Evolutionary conservation across 2,329 filamentous ascomycete genomes (phyloP).

Genomic region (Atkinsonella texensis): DNA sequence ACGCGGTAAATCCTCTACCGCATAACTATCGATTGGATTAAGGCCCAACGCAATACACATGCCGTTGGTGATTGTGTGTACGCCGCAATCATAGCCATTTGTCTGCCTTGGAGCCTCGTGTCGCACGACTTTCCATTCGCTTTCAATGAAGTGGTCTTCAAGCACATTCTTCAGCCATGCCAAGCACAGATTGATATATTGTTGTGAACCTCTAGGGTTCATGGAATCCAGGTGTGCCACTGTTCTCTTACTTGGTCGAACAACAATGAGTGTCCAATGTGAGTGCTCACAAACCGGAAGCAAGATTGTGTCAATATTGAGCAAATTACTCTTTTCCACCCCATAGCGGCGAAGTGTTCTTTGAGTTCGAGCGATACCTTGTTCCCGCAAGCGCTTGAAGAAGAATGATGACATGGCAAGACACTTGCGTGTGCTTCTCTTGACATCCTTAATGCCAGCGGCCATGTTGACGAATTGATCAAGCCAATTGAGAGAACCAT

Average conservation of each 20-base stretch:
- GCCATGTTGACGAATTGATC: slow-evolving; percentile 45
- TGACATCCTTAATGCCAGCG: slow-evolving; percentile 37
- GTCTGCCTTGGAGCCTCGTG: slow-evolving; percentile 43
- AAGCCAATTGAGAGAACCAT: slow-evolving; percentile 50
- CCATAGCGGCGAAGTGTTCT: slow-evolving; percentile 45
- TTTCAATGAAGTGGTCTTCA: slow-evolving; percentile 34
- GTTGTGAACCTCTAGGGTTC: slow-evolving; percentile 25
- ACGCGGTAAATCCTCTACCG: slow-evolving; percentile 40
- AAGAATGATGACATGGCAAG: slow-evolving; percentile 56
- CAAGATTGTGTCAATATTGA: slow-evolving; percentile 54
- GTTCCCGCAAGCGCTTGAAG: slow-evolving; percentile 40
- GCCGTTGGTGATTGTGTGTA: slow-evolving; percentile 63
- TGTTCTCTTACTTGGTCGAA: slow-evolving; percentile 46
- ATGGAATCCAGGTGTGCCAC: slow-evolving; percentile 63
- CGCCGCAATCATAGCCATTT: slow-evolving; percentile 66
- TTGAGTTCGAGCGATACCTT: slow-evolving; percentile 34
- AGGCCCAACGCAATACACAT: slow-evolving; percentile 47
- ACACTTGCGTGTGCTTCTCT: slow-evolving; percentile 41
- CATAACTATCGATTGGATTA: slow-evolving; percentile 37
- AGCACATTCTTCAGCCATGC: slow-evolving; percentile 49
- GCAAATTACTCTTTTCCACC: slow-evolving; percentile 46
- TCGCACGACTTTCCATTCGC: slow-evolving; percentile 48
- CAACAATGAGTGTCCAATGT: slow-evolving; percentile 63
- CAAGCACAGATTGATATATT: slow-evolving; percentile 30
- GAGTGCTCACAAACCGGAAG: slow-evolving; percentile 52